Conservation (phyloP, 176 grass and related monocot species). For the Oryza coarctata region DNA sequence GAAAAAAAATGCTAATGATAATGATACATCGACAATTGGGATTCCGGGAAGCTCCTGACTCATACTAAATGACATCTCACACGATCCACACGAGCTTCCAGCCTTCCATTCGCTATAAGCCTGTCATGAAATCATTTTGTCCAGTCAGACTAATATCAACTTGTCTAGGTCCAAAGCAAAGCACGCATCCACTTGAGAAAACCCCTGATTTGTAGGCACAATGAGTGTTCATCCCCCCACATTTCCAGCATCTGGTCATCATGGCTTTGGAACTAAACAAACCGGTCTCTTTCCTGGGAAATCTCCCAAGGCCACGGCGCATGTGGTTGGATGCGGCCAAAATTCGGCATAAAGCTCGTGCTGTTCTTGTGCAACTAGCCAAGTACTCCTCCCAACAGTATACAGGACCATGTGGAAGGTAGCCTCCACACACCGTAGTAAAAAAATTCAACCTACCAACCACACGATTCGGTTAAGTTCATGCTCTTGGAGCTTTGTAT, state of each 20-base stretch:
- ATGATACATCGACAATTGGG: not conserved
- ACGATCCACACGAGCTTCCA: not conserved
- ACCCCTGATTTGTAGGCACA: constrained; percentile 27
- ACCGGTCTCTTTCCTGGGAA: constrained; percentile 29
- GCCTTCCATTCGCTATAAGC: not conserved
- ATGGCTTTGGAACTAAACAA: constrained; percentile 33
- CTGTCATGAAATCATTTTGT: not conserved
- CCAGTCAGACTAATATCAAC: not conserved
- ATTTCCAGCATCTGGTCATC: not conserved
- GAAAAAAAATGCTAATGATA: not conserved
- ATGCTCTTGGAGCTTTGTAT: constrained; percentile 17
- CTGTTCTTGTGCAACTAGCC: not conserved
- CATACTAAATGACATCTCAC: not conserved
- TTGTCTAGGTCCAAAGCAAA: constrained; percentile 28
- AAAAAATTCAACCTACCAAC: constrained; percentile 34
- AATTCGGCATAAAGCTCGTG: constrained; percentile 30
- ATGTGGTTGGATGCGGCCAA: constrained; percentile 29
- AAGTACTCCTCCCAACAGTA: not conserved
- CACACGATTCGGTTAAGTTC: not conserved
- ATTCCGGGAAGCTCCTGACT: not conserved
- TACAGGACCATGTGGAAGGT: constrained; percentile 33
- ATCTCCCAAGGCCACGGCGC: constrained; percentile 1
- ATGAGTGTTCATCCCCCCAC: not conserved
- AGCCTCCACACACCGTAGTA: constrained; percentile 2
- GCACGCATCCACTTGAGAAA: constrained; percentile 5